Percentiles rank a stretch among this genome's conserved stretches.
Conservation (phyloP, 176 grass and related monocot genomes). For the Chrysopogon serrulatus region DNA sequence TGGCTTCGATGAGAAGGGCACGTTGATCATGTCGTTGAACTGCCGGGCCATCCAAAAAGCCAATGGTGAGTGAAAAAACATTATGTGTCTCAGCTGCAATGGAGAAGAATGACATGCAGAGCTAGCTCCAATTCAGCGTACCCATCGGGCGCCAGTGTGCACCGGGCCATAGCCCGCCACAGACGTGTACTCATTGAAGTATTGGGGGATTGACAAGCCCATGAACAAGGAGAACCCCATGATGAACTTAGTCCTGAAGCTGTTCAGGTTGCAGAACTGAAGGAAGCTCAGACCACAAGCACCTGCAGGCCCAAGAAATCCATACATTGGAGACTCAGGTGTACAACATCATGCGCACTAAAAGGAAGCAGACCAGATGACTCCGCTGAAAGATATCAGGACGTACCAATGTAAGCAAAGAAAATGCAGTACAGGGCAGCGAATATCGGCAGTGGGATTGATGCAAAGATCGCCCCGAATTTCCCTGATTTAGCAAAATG, state of each 20-base stretch:
- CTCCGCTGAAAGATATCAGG: neutral
- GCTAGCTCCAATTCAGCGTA: neutral
- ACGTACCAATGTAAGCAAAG: slow-evolving; percentile 54
- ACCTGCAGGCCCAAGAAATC: slow-evolving; percentile 11
- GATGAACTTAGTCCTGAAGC: slow-evolving; percentile 68
- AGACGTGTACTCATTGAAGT: slow-evolving; percentile 53
- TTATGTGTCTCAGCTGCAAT: neutral
- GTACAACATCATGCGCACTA: neutral
- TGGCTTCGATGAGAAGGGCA: slow-evolving; percentile 45
- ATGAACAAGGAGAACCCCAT: slow-evolving; percentile 58
- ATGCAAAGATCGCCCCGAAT: slow-evolving; percentile 59
- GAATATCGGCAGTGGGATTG: slow-evolving; percentile 48
- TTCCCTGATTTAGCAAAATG: slow-evolving; percentile 35
- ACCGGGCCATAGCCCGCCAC: slow-evolving; percentile 39
- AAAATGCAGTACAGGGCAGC: slow-evolving; percentile 55
- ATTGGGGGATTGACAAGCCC: slow-evolving; percentile 55
- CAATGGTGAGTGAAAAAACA: neutral
- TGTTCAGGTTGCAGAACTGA: slow-evolving; percentile 73
- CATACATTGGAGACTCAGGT: neutral
- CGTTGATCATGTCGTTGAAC: slow-evolving; percentile 61
- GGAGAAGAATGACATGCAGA: neutral
- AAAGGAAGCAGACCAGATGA: neutral
- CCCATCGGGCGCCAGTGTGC: slow-evolving; percentile 48
- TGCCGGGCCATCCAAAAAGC: neutral
- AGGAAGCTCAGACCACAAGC: slow-evolving; percentile 51